These are phyloP conservation scores for Ogataea salicorniae DNA, from an alignment of 805 yeast genomes.

Conservation along the genomic window DNA sequence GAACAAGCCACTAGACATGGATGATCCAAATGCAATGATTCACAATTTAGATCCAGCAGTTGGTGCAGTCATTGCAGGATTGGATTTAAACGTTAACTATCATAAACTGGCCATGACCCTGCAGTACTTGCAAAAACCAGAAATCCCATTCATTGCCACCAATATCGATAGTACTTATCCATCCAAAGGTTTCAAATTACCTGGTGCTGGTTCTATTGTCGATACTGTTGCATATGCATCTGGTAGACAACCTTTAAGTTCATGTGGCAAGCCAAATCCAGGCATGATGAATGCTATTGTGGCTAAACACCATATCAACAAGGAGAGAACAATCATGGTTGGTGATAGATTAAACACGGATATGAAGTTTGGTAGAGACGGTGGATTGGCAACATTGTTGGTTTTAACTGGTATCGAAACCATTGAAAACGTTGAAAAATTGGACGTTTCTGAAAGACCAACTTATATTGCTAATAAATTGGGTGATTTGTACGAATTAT, in stretches of 20 bases:
- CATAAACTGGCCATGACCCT: conserved; percentile 75
- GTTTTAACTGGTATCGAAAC: conserved; percentile 91
- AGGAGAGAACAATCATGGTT: conserved; percentile 73
- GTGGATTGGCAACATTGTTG: conserved; percentile 80
- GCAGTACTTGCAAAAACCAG: conserved; percentile 63
- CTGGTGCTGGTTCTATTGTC: conserved; percentile 94
- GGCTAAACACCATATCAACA: conserved; percentile 54
- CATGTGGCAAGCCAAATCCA: conserved; percentile 85
- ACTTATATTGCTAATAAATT: conserved; percentile 63
- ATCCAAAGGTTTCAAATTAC: conserved; percentile 73
- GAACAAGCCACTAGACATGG: conserved; percentile 49
- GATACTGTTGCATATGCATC: conserved; percentile 69
- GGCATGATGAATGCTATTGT: conserved; percentile 88
- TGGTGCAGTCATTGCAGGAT: conserved; percentile 87
- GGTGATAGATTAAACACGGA: conserved; percentile 96
- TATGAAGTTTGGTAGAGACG: conserved; percentile 83
- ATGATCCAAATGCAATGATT: conserved; percentile 49
- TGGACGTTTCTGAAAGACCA: conserved; percentile 45
- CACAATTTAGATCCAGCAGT: conserved; percentile 64
- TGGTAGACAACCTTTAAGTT: conserved; percentile 76
- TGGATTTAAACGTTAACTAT: conserved; percentile 74
- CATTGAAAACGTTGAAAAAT: conserved; percentile 50
- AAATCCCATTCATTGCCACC: conserved; percentile 79
- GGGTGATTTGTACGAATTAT: conserved; percentile 68
- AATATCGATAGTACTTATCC: conserved; percentile 96